Evolutionary conservation across 2,329 filamentous ascomycete species (phyloP).

Genomic region (Aspergillus sp.): DNA sequence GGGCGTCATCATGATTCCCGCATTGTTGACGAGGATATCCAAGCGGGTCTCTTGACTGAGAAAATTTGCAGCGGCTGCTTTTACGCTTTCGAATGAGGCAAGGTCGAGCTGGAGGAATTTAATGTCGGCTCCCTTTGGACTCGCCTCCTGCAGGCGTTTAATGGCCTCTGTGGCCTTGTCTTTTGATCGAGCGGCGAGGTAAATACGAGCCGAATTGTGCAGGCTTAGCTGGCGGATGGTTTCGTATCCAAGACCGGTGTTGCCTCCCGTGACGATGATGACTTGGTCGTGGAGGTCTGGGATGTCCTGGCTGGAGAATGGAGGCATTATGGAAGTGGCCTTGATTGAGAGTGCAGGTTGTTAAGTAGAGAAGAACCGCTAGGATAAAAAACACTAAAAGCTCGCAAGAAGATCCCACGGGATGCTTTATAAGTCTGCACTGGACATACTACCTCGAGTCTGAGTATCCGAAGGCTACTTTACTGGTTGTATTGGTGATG

Average conservation of each 20-base stretch:
- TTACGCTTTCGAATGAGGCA: constrained; percentile 16
- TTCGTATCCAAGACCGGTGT: constrained; percentile 49
- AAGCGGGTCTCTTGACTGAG: constrained; percentile 16
- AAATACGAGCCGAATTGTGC: constrained; percentile 11
- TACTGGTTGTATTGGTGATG: no score
- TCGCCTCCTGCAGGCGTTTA: neutral
- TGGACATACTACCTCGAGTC: no score
- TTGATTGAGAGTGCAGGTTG: no score
- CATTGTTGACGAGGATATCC: constrained; percentile 32
- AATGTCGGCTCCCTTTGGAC: neutral
- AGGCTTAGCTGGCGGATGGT: constrained; percentile 29
- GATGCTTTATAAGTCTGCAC: no score
- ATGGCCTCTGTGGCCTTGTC: constrained; percentile 11
- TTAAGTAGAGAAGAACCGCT: no score
- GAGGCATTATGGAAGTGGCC: constrained; percentile 7
- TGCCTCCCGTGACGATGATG: constrained; percentile 49
- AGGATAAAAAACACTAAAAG: no score
- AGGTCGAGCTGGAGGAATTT: constrained; percentile 8
- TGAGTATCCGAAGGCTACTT: no score
- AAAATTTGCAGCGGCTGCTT: constrained; percentile 11
- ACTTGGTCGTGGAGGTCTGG: constrained; percentile 43
- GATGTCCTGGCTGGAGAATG: constrained; percentile 30
- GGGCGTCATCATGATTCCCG: constrained; percentile 29
- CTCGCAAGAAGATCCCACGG: no score
- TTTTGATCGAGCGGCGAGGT: neutral